These are phyloP conservation scores for Dovyalis caffra DNA, from an alignment of 345 rosid genomes.

Conservation along the genomic window DNA sequence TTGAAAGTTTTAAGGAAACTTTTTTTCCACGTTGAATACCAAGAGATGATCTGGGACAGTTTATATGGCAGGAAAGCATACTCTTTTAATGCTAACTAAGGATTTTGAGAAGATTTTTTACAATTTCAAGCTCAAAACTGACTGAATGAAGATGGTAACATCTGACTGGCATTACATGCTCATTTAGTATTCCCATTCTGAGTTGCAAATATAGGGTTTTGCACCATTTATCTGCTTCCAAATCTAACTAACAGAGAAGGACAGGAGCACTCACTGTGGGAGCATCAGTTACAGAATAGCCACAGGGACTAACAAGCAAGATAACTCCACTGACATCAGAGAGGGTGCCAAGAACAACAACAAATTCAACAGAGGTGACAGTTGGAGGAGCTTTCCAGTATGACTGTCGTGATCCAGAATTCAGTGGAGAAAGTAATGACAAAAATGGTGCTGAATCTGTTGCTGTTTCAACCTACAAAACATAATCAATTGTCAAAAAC, in stretches of 20 bases:
- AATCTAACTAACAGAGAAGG: conserved; percentile 9
- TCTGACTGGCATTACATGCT: neutral
- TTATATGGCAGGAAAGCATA: neutral
- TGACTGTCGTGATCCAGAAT: conserved; percentile 47
- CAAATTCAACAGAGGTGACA: conserved; percentile 59
- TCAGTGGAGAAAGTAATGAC: conserved; percentile 72
- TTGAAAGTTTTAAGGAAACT: neutral
- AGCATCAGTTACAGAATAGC: conserved; percentile 80
- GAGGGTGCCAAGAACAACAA: conserved; percentile 57
- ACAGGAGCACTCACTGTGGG: conserved; percentile 57
- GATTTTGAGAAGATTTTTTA: too few species aligned
- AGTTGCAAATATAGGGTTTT: neutral
- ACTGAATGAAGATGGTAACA: neutral
- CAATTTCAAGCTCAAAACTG: neutral
- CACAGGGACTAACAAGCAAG: conserved; percentile 87
- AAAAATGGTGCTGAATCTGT: conserved; percentile 73
- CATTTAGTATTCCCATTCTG: neutral
- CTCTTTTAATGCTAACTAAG: neutral
- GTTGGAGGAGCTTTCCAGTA: conserved; percentile 91
- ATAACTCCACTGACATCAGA: conserved; percentile 82
- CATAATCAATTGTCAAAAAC: conserved; percentile 15
- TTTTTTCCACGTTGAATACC: neutral
- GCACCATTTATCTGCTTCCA: neutral
- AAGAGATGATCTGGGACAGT: neutral
- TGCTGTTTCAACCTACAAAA: conserved; percentile 80